Evolutionary conservation across 495 filamentous ascomycete species (phyloP), one percentile per base, ranked within the genome.

Genomic region (Neurospora sp.): DNA sequence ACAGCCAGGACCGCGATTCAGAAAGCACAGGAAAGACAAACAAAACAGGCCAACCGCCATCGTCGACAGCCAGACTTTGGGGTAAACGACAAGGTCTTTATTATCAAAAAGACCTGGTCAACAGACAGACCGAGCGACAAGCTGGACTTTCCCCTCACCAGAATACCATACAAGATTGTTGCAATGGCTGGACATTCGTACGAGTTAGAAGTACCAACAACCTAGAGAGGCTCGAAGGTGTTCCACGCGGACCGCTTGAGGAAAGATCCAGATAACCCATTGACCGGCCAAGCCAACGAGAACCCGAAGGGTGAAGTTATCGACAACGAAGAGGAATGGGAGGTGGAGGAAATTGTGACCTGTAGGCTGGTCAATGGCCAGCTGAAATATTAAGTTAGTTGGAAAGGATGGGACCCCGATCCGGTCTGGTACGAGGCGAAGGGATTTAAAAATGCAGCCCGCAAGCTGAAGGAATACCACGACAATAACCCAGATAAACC

Each of bases 71-170:
- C 27, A 61, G 14, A 76, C 40, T 74, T 76, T 45, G 37, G 53
- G n/a, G 71, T 76, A 1, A 68, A 40, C 3, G 31, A 76, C n/a
- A 61, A 35, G 16, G 53, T 76, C 0, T 69, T 72, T 18, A 74
- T 76, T 31, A 14, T 74, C 10, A 74, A 76, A 22, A 41, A 41
- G 2, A 3, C 12, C 3, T 41, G 3, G 12, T 41, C 4, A 41
- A 41, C 12, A 4, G 12, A 41, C 4, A 35, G 53, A 39, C 75
- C 73, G 5, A 72, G 20, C n/a, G 45, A 74, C 41, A 76, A 76
- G 39, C 68, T 74, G 1, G 68, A 71, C 12, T 76, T 48, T 42
- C 70, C 68, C 9, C 59, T 76, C 14, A 76, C 41, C 0, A 38
- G 72, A 37, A 31, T 71, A 40, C 45, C 20, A 12, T 74, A 68